Evolutionary conservation across 257 asterid species (phyloP), one percentile per base, ranked within the genome.

Genomic region (Salvia miltiorrhiza): DNA sequence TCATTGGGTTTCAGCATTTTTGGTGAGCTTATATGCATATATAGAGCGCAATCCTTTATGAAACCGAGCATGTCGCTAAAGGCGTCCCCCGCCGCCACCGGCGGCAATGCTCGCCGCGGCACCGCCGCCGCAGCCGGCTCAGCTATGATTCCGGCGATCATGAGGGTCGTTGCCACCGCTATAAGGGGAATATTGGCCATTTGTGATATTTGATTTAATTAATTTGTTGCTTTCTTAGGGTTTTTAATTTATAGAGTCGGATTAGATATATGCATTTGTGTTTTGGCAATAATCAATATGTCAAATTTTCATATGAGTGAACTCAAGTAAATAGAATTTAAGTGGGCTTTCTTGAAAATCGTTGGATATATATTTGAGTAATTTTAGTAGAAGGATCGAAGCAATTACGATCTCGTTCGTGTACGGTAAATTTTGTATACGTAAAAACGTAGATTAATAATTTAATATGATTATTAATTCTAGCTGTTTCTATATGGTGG

Each of bases 1-100:
- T 20, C 55, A 19, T 65, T 52, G 11, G 81, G 77, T 67, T 50
- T 71, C 0, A 47, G 23, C 10, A 59, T 65, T 2, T 26, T 7
- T 8, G 81, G 74, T 0, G 81, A 40, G 10, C 12, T 20, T 9
- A 20, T 39, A 23, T 71, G 70, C 54, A 77, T 77, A n/a, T 65
- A 77, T 2, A 64, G 0, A 3, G 60, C 59, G 5, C 81, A 77
- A 43, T 59, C 7, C 35, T 44, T 72, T 0, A 77, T 16, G 40
- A 71, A 77, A 72, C 66, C n/a, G 4, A 65, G 0, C 56, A 72
- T 71, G 23, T 66, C 17, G 32, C 33, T 62, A 3, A 43, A 7
- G 49, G 12, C 20, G 3, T 3, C 33, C 50, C 3, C 50, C 35
- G 3, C 1, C 20, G 20, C 5, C 12, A 0, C 19, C 1, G 19